Percentiles rank a stretch among this genome's conserved stretches.
Conservation (phyloP, 2,329 filamentous ascomycete genomes). For the Penicillium sp. region DNA sequence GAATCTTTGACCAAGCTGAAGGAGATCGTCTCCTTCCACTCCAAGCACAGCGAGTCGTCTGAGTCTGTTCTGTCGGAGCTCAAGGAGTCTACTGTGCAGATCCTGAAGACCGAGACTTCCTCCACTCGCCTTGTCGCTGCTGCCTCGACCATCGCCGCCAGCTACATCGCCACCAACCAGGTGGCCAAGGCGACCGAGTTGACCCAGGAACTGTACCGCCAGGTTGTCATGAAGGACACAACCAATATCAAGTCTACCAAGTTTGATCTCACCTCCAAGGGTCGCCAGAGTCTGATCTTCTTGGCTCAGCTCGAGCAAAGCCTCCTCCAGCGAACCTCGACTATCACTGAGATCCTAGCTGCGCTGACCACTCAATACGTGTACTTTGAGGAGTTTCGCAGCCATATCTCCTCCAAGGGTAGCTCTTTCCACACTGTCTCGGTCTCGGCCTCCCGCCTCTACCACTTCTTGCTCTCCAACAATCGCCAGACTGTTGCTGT, state of each 20-base stretch:
- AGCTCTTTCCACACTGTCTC: slow-evolving; percentile 46
- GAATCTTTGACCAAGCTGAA: slow-evolving; percentile 46
- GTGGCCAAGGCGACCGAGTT: slow-evolving; percentile 42
- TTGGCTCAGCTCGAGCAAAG: slow-evolving; percentile 54
- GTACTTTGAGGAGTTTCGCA: slow-evolving; percentile 50
- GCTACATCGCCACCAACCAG: slow-evolving; percentile 45
- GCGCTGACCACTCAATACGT: slow-evolving; percentile 52
- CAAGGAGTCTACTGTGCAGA: slow-evolving; percentile 41
- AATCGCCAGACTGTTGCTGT: slow-evolving; percentile 33
- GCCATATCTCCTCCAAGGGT: slow-evolving; percentile 46
- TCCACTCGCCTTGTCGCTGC: slow-evolving; percentile 40
- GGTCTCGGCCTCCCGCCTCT: slow-evolving; percentile 42
- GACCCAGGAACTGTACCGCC: slow-evolving; percentile 47
- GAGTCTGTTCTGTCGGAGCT: slow-evolving; percentile 42
- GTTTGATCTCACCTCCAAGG: slow-evolving; percentile 44
- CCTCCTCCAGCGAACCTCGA: slow-evolving; percentile 39
- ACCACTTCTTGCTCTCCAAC: slow-evolving; percentile 39
- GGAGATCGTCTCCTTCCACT: slow-evolving; percentile 45
- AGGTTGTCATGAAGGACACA: slow-evolving; percentile 47
- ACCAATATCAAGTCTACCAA: slow-evolving; percentile 32
- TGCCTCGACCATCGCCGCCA: slow-evolving; percentile 45
- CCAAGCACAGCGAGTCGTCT: slow-evolving; percentile 39
- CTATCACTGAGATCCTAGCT: slow-evolving; percentile 52
- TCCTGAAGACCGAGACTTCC: slow-evolving; percentile 42
- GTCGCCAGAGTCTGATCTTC: slow-evolving; percentile 50